phyloP scores from a whole-genome alignment of 345 rosid species.

The Syzygium grande region DNA sequence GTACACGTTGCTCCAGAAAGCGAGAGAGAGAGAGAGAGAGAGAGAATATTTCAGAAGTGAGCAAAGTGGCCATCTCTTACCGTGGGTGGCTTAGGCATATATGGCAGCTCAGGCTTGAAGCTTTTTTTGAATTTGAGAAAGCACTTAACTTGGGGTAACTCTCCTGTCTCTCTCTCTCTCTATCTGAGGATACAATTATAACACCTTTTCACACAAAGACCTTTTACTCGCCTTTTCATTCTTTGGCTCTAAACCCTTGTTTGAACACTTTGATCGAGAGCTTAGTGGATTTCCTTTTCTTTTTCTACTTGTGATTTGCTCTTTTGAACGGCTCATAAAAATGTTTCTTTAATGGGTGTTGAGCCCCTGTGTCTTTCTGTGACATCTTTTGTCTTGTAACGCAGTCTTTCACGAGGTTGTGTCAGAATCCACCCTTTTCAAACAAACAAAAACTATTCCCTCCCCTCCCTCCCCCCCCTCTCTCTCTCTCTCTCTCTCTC shows the following conservation, averaged over 20 bases:
- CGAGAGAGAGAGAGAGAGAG: neutral
- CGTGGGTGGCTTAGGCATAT: neutral
- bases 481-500: slow-evolving; percentile 5
- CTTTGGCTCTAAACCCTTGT: neutral
- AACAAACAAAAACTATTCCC: slow-evolving; percentile 4
- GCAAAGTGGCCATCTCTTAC: neutral
- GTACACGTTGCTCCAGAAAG: neutral
- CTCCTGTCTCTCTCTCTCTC: neutral
- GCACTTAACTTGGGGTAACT: neutral
- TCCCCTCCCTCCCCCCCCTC: too few species aligned
- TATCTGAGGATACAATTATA: neutral
- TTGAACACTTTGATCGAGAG: neutral
- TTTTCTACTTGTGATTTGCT: neutral
- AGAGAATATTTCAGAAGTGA: neutral
- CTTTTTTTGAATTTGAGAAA: neutral
- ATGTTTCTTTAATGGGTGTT: neutral
- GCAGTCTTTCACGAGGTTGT: slow-evolving; percentile 79
- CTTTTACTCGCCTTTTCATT: neutral
- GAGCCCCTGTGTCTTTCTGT: slow-evolving; percentile 27
- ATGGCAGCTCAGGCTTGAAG: neutral
- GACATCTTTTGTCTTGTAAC: slow-evolving; percentile 75
- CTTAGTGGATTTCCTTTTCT: neutral
- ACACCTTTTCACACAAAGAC: neutral
- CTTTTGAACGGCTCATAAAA: neutral
- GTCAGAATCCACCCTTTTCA: slow-evolving; percentile 47